A percentile compares a stretch with the other conserved stretches of the same genome.
These are phyloP conservation scores for Entomortierella beljakovae DNA, from an alignment of 192 early-diverging fungal species.

Conservation along the genomic window DNA sequence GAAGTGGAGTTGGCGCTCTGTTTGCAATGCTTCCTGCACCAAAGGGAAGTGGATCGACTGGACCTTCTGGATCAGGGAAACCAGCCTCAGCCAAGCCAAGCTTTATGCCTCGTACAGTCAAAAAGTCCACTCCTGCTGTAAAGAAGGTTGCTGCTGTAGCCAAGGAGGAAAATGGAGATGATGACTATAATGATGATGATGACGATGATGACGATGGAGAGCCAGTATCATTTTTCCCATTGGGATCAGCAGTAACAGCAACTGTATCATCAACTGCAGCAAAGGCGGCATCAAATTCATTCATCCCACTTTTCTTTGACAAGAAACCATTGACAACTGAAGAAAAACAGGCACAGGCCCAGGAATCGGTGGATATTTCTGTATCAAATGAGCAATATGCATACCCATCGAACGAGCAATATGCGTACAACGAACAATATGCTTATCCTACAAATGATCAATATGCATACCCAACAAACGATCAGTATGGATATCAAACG, in stretches of 20 bases:
- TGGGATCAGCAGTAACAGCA: slow-evolving; percentile 27
- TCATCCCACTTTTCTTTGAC: slow-evolving; percentile 46
- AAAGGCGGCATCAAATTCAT: slow-evolving; percentile 35
- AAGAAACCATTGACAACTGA: slow-evolving; percentile 43
- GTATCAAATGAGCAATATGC: slow-evolving; percentile 45
- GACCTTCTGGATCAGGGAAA: slow-evolving; percentile 1
- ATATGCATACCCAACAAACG: slow-evolving; percentile 24
- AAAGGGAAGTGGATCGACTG: slow-evolving; percentile 6
- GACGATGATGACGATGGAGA: slow-evolving; percentile 32
- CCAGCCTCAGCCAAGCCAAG: slow-evolving; percentile 18
- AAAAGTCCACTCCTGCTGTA: slow-evolving; percentile 4
- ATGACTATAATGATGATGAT: background rate
- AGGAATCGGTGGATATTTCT: slow-evolving; percentile 22
- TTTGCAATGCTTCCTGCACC: slow-evolving; percentile 50
- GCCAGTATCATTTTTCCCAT: slow-evolving; percentile 42
- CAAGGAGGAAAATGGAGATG: slow-evolving; percentile 1
- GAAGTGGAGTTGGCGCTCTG: slow-evolving; percentile 26
- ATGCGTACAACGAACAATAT: slow-evolving; percentile 49
- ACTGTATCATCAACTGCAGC: background rate
- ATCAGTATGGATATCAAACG: slow-evolving; percentile 22
- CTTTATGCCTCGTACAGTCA: slow-evolving; percentile 45
- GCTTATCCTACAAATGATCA: slow-evolving; percentile 40
- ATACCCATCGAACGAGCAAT: slow-evolving; percentile 39
- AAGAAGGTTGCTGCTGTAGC: slow-evolving; percentile 2
- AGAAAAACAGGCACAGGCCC: slow-evolving; percentile 23